Evolutionary conservation across 768 basidiomycete species (phyloP), one percentile per base, ranked within the genome.

Genomic region (Termitomyces eurrhizus): DNA sequence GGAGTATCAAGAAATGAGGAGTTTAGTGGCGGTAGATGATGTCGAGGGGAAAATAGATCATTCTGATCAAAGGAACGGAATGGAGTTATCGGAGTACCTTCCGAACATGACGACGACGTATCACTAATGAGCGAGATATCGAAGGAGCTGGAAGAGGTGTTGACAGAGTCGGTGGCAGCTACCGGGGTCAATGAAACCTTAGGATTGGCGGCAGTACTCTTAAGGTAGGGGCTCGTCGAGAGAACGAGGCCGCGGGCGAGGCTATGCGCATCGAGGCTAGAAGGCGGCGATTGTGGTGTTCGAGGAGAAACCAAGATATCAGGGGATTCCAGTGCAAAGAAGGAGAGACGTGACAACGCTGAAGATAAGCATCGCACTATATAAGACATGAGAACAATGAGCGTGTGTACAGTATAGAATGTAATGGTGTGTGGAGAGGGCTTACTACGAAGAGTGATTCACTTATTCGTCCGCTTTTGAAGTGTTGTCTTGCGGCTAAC

Each of bases 111-210:
- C 2, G 63, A 59, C 16, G 57, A 52, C 26, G 64, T 63, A 49
- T 65, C 64, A 44, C 61, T 60, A 26, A 44, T 60, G 21, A 63
- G 39, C 6, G 64, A 63, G 48, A 53, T 14, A 41, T 65, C 61
- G 26, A 58, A 59, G 9, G 39, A 52, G 9, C 48, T 44, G 24
- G 29, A 16, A 37, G 48, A 39, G 33, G 37, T 48, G 52, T 56
- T 35, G 50, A 37, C n/a, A 37, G 53, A 4, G 29, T 62, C 52
- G 21, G 50, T 18, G 9, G 18, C 57, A 18, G 36, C 42, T 1
- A 7, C 52, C 1, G 55, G 54, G 6, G 49, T 52, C 3, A 53
- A 35, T 1, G 61, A 62, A 14, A 62, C 26, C 26, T 62, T 45
- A 1, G 64, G 61, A 29, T 53, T 37, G 4, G 60, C 61, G 37